Base-by-base conservation (phyloP, 176 grass and related monocot species). In the Rhynchospora pubera region DNA sequence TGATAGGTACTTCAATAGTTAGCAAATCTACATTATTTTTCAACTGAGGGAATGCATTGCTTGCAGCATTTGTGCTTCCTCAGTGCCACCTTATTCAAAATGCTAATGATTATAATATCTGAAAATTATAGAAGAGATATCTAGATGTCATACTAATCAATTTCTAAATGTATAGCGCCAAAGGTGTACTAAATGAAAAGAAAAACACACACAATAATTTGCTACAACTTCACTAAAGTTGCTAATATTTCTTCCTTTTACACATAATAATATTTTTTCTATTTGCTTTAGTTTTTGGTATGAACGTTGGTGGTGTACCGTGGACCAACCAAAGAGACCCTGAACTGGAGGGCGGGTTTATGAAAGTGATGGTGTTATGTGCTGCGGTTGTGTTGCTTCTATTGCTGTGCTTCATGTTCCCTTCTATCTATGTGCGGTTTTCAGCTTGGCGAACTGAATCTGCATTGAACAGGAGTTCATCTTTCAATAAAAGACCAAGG, bases 231-330 rank as follows among this genome's bases (percentile, higher is more conserved):
- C 9, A 63, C 44, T 44, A 7, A 80, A 42, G 34, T 80, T 45
- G 59, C n/a, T 62, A 43, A 59, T 9, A 39, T 63, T 65, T 53
- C 48, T 89, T 57, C 43, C 11, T 61, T 84, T 14, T 39, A 39
- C 34, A 39, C 34, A 39, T 39, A 39, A 39, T 39, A 39, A 39
- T 39, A 39, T 39, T 39, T 76, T 82, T 26, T 53, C 48, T 45
- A 68, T 18, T 24, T 51, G 26, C 1, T 83, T 9, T 86, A 97
- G 92, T 97, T 65, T 97, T 97, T 32, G 94, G 94, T 30, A 97
- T 97, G 94, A 97, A 97, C 62, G 94, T 97, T 24, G 94, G 92
- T 13, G 94, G 94, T 43, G 92, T 97, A 77, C 92, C 92, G 2
- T 94, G 94, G 94, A 97, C 90, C 9, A 84, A 65, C 32, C 94